A percentile compares a stretch with the other conserved stretches of the same genome.
Conservation (phyloP, 106 monocot genomes). For the Acanthochlamys bracteata region DNA sequence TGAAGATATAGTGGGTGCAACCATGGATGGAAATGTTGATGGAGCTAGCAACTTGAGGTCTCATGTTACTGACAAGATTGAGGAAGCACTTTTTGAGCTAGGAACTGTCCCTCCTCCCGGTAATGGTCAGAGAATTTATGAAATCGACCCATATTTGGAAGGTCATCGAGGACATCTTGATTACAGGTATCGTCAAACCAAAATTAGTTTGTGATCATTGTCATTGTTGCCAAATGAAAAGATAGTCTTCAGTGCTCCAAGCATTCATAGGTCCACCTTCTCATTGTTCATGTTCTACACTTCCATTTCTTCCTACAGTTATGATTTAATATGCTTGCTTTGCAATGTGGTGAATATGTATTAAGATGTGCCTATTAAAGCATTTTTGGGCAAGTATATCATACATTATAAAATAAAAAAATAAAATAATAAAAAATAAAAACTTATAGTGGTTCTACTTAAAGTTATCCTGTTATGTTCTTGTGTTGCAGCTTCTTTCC, state of each 20-base stretch:
- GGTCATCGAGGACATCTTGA: slow-evolving; percentile 71
- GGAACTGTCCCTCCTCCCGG: slow-evolving; percentile 49
- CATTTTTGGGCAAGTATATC: no score
- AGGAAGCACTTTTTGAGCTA: slow-evolving; percentile 18
- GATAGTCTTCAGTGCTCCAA: background rate
- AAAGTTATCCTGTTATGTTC: no score
- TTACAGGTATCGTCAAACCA: slow-evolving; percentile 40
- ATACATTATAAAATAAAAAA: no score
- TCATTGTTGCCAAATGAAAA: background rate
- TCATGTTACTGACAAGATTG: slow-evolving; percentile 3
- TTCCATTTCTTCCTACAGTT: no score
- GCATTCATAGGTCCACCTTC: no score
- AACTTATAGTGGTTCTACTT: no score
- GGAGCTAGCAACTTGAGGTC: slow-evolving; percentile 5
- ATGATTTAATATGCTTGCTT: no score
- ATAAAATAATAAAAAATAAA: no score
- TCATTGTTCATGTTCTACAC: no score
- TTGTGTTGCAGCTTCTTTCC: no score
- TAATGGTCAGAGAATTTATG: slow-evolving; percentile 76
- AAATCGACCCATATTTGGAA: slow-evolving; percentile 67
- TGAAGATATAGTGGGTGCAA: slow-evolving; percentile 8
- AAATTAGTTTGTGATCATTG: background rate
- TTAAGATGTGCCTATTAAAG: no score
- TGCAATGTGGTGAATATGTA: no score
- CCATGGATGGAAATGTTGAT: slow-evolving; percentile 1